These are phyloP conservation scores for Xylariaceae sp. DNA, from an alignment of 2,329 filamentous ascomycete genomes.

Conservation along the genomic window DNA sequence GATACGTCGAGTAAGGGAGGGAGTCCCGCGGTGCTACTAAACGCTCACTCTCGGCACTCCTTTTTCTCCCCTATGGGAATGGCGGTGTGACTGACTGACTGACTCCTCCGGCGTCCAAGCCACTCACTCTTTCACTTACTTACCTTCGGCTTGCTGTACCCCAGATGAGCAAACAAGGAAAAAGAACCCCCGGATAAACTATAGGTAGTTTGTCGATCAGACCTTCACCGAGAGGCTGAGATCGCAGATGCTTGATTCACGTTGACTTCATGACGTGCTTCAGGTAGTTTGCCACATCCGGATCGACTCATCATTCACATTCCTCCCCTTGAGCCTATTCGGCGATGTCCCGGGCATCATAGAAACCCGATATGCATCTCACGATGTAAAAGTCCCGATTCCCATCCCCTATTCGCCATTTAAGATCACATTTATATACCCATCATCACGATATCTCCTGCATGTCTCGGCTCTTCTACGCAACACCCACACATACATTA, in stretches of 20 bases:
- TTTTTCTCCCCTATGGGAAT: not conserved
- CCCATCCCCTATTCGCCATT: no score
- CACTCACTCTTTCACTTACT: not conserved
- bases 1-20: not conserved
- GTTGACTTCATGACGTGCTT: not conserved
- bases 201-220: not conserved
- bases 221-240: not conserved
- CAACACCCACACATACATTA: no score
- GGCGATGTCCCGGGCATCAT: no score
- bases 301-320: no score
- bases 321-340: no score
- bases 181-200: no score
- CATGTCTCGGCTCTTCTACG: no score
- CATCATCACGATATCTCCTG: no score
- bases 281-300: not conserved
- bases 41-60: not conserved
- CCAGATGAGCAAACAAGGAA: not conserved
- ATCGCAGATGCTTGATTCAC: not conserved
- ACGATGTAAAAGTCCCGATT: no score
- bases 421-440: no score
- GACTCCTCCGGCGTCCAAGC: not conserved
- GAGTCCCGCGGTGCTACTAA: not conserved
- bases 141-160: no score
- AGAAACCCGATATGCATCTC: no score
- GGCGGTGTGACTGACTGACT: not conserved